phyloP scores from a whole-genome alignment of 305 asterid genomes.

The Coffea humblotiana region DNA sequence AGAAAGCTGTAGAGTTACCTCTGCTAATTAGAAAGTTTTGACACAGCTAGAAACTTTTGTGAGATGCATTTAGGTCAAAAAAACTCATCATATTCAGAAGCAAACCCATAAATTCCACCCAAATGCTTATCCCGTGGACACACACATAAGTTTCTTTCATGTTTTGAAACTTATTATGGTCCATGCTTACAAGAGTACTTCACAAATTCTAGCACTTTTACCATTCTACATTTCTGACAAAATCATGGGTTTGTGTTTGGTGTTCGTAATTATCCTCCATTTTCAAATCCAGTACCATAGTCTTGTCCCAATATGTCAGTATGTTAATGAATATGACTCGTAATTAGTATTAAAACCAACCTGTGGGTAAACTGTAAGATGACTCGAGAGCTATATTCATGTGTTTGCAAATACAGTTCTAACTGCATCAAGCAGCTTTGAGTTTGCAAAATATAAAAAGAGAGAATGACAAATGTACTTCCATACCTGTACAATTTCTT shows the following conservation, averaged over 20 bases:
- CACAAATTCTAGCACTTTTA: no score
- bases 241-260: no score
- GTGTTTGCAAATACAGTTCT: not conserved
- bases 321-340: no score
- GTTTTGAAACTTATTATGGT: no score
- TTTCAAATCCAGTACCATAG: not conserved
- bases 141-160: not conserved
- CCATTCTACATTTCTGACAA: no score
- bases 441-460: not conserved
- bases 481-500: conserved; percentile 23
- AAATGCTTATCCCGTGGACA: not conserved
- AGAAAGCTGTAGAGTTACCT: not conserved
- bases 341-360: no score
- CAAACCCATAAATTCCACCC: not conserved
- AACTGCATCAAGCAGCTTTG: not conserved
- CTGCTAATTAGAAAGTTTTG: not conserved
- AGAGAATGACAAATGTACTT: not conserved
- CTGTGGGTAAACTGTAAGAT: not conserved
- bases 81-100: not conserved
- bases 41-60: not conserved
- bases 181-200: no score
- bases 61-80: not conserved
- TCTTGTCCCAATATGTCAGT: no score
- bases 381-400: not conserved
- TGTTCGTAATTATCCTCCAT: no score